Conservation (phyloP, 2,329 filamentous ascomycete genomes). For the Phaeoacremonium minimum region DNA sequence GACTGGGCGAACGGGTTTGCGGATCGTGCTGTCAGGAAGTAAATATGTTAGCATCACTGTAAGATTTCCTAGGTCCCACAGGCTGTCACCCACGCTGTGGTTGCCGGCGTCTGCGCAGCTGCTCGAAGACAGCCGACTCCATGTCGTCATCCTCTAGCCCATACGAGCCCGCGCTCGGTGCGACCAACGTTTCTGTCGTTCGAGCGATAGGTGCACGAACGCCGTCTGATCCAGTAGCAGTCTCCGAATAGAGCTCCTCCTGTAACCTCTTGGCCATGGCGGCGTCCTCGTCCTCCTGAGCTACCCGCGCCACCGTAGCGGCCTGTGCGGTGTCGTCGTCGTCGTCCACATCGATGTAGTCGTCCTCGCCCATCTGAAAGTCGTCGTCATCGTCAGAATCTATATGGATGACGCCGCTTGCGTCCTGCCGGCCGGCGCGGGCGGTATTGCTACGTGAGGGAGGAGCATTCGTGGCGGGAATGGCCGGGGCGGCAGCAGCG, state of each 20-base stretch:
- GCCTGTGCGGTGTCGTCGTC: slow-evolving; percentile 34
- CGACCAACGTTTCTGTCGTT: slow-evolving; percentile 87
- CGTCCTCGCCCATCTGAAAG: slow-evolving; percentile 23
- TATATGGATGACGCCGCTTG: slow-evolving; percentile 64
- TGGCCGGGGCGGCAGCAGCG: slow-evolving; percentile 4
- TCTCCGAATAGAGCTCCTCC: slow-evolving; percentile 75
- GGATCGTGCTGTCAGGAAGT: slow-evolving; percentile 7
- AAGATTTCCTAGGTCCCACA: too few relatives aligned
- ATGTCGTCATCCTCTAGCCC: slow-evolving; percentile 50
- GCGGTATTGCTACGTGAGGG: slow-evolving; percentile 19
- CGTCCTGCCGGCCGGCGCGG: slow-evolving; percentile 46
- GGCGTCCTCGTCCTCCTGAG: slow-evolving; percentile 79
- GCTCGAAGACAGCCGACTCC: slow-evolving; percentile 59
- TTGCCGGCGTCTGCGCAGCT: slow-evolving; percentile 48
- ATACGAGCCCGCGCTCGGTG: slow-evolving; percentile 53
- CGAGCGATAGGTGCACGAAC: slow-evolving; percentile 88
- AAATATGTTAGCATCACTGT: slow-evolving; percentile 9
- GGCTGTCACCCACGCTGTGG: slow-evolving; percentile 21
- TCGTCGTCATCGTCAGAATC: slow-evolving; percentile 70
- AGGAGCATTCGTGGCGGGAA: slow-evolving; percentile 15
- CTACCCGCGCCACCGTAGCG: slow-evolving; percentile 36
- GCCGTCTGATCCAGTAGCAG: slow-evolving; percentile 38
- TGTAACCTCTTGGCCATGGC: slow-evolving; percentile 89
- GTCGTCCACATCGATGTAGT: slow-evolving; percentile 31
- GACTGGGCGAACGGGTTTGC: slow-evolving; percentile 35